phyloP scores from a whole-genome alignment of 345 rosid genomes.

The Gossypium thurberi region DNA sequence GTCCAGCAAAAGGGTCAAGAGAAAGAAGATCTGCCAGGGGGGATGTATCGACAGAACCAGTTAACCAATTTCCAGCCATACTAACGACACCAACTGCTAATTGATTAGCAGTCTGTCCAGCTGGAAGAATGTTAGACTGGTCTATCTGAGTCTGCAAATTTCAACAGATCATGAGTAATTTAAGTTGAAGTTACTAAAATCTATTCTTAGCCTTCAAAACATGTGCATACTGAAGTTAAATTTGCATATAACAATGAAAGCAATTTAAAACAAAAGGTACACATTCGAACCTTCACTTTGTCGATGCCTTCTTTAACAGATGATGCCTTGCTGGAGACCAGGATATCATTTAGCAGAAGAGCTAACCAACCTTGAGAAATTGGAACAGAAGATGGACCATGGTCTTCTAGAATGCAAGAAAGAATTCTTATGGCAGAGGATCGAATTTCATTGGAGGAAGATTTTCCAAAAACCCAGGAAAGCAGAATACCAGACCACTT shows the following conservation, averaged over 20 bases:
- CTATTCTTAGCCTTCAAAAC: neutral
- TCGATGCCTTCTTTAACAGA: constrained; percentile 49
- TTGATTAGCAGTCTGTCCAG: constrained; percentile 61
- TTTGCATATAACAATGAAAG: neutral
- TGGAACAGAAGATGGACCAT: constrained; percentile 67
- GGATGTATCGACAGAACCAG: constrained; percentile 46
- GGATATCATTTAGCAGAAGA: constrained; percentile 55
- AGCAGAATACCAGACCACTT: constrained; percentile 86
- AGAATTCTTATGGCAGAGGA: constrained; percentile 76
- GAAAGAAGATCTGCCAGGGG: constrained; percentile 81
- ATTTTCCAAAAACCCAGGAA: constrained; percentile 68
- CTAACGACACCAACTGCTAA: constrained; percentile 74
- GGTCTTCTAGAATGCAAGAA: constrained; percentile 69
- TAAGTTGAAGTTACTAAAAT: constrained; percentile 10
- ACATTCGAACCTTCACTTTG: constrained; percentile 55
- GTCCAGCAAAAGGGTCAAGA: constrained; percentile 72
- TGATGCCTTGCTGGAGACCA: constrained; percentile 46
- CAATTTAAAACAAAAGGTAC: constrained; percentile 6
- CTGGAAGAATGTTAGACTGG: constrained; percentile 61
- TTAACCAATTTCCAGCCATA: constrained; percentile 64
- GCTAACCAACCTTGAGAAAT: constrained; percentile 98
- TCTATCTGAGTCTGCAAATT: constrained; percentile 65
- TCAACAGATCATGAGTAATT: constrained; percentile 5
- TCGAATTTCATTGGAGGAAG: constrained; percentile 47
- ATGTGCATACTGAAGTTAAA: neutral